phyloP scores from a whole-genome alignment of 257 asterid genomes.

The Solanum medicagineum region DNA sequence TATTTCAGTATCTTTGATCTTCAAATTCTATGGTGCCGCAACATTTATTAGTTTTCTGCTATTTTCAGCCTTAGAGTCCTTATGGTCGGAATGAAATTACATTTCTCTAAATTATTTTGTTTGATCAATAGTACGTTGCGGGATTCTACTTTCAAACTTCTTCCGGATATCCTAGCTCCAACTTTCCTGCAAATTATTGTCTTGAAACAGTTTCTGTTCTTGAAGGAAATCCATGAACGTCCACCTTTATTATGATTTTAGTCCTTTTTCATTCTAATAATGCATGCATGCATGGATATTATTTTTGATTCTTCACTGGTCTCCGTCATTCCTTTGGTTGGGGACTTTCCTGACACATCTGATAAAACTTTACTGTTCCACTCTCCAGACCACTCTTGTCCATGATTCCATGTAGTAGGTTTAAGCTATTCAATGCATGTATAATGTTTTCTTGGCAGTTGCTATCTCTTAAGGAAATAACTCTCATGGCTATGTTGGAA shows the following conservation, averaged over 20 bases:
- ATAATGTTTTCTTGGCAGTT: neutral
- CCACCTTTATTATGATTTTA: neutral
- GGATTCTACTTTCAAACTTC: neutral
- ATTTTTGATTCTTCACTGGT: neutral
- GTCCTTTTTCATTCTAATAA: neutral
- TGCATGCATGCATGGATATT: neutral
- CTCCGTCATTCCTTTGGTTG: neutral
- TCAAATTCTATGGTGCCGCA: neutral
- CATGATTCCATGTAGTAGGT: neutral
- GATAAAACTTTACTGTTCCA: neutral
- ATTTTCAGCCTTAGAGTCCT: neutral
- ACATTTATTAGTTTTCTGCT: neutral
- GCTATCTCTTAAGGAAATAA: neutral
- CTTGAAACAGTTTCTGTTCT: neutral
- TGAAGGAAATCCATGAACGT: neutral
- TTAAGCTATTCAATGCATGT: neutral
- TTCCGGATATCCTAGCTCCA: neutral
- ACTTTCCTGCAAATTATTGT: neutral
- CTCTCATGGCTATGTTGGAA: neutral
- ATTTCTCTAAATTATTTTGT: neutral
- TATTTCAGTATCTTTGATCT: neutral
- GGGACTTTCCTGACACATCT: neutral
- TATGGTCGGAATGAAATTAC: neutral
- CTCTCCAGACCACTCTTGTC: neutral
- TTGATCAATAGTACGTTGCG: neutral